These are phyloP conservation scores for Pseudogymnoascus sp. DNA, from an alignment of 2,329 filamentous ascomycete species.

Conservation along the genomic window DNA sequence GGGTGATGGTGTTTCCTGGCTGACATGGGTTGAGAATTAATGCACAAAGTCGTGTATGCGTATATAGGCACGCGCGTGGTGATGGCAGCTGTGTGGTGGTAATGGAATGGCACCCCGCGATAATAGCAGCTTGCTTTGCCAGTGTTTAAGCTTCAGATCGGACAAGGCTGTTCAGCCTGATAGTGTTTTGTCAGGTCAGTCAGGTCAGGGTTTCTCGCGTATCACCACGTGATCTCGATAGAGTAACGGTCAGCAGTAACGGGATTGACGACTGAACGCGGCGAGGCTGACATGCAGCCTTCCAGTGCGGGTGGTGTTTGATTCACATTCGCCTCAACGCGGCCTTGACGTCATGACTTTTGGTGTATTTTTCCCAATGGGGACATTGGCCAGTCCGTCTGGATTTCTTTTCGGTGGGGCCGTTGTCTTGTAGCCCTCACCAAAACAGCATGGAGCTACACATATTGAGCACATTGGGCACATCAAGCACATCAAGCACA, in stretches of 20 bases:
- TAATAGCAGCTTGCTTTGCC: background rate
- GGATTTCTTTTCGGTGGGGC: background rate
- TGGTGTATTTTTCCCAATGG: background rate
- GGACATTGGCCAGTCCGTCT: background rate
- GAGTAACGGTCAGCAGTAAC: background rate
- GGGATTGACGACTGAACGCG: background rate
- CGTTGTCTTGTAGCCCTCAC: background rate
- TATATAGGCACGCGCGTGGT: background rate
- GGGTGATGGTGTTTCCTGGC: background rate
- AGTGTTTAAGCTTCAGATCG: background rate
- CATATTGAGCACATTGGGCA: too few relatives aligned
- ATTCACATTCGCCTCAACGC: background rate
- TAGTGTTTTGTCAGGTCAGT: background rate
- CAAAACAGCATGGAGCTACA: background rate
- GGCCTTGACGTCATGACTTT: background rate
- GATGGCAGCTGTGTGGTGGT: background rate
- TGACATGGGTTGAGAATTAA: background rate
- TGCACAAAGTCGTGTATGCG: background rate
- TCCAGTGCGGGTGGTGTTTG: background rate
- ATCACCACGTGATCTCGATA: background rate
- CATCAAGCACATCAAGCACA: too few relatives aligned
- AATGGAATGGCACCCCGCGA: too few relatives aligned
- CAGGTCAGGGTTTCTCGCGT: background rate
- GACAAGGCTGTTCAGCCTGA: constrained; percentile 3
- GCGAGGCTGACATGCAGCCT: background rate